Evolutionary conservation across 495 filamentous ascomycete species (phyloP).

Genomic region (Penicillium daleae): DNA sequence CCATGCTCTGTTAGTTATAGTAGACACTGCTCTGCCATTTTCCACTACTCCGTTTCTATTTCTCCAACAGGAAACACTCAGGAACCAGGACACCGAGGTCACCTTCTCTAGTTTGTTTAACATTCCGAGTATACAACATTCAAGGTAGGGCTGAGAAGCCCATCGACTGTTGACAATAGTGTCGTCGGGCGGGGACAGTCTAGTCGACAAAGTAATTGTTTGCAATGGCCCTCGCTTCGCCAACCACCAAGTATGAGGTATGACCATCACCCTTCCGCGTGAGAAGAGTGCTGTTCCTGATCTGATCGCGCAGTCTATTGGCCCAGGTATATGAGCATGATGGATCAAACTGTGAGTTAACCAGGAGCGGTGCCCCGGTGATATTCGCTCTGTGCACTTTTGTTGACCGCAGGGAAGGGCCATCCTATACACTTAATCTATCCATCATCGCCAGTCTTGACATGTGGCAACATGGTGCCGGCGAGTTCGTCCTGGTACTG

Average conservation of each 20-base stretch:
- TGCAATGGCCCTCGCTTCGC: conserved; percentile 14
- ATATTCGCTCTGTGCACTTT: conserved; percentile 14
- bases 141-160: no score
- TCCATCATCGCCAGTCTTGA: conserved; percentile 28
- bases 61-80: not conserved
- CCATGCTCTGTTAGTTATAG: no score
- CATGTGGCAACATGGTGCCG: conserved; percentile 29
- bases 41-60: no score
- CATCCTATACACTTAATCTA: conserved; percentile 42
- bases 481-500: conserved; percentile 11
- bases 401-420: conserved; percentile 39
- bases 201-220: conserved; percentile 20
- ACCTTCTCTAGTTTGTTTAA: not conserved
- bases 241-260: conserved; percentile 18
- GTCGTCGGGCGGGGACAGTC: not conserved
- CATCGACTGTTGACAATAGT: not conserved
- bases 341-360: conserved; percentile 43
- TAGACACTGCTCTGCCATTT: no score
- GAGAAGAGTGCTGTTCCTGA: conserved; percentile 32
- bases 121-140: not conserved
- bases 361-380: conserved; percentile 25
- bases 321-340: conserved; percentile 42
- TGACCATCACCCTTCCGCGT: conserved; percentile 44
- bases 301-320: conserved; percentile 30
- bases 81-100: not conserved